Base-by-base conservation (phyloP, 805 yeast genomes). In the Saccharomycopsis fodiens region DNA sequence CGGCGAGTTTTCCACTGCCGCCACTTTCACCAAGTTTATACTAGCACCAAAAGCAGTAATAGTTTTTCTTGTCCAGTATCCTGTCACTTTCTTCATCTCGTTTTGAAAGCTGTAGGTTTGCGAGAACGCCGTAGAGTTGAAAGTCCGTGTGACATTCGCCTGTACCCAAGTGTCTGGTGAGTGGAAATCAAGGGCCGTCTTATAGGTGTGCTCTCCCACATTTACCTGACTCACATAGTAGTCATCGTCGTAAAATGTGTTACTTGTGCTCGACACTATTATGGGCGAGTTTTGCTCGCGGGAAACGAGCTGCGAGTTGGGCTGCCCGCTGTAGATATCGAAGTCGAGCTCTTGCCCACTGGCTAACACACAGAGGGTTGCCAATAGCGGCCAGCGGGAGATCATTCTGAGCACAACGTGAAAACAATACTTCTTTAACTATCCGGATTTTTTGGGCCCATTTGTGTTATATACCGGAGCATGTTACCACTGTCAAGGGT, bases 91-190 rank as follows among this genome's bases (percentile, higher is more conserved):
- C 15, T 7, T 6, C 20, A 10, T 10, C 12, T 17, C 15, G 20
- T 17, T 17, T 7, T 32, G 20, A 10, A 15, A 32, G 17, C 12
- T 17, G 20, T 15, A 32, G 20, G 17, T 5, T 19, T 15, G 36
- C 7, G 36, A 6, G 36, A 15, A 32, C 8, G 36, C 8, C 10
- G 8, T 17, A 7, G 36, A 15, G 17, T 17, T 17, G 29, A 25
- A 25, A 10, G 29, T 25, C 7, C 36, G 36, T 15, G 20, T 10
- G 8, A 19, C 36, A 17, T 19, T 42, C 4, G 36, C 23, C 21
- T 23, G 36, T 23, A 42, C 27, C 46, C 46, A 42, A 15, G 36
- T 5, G 38, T 42, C 36, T 10, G 41, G 17, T 8, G 19, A 17
- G 19, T n/a, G 23, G 30, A 36, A 42, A 16, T 42, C 35, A 29